phyloP scores from a whole-genome alignment of 805 yeast species.

The Candida palmyrensis region DNA sequence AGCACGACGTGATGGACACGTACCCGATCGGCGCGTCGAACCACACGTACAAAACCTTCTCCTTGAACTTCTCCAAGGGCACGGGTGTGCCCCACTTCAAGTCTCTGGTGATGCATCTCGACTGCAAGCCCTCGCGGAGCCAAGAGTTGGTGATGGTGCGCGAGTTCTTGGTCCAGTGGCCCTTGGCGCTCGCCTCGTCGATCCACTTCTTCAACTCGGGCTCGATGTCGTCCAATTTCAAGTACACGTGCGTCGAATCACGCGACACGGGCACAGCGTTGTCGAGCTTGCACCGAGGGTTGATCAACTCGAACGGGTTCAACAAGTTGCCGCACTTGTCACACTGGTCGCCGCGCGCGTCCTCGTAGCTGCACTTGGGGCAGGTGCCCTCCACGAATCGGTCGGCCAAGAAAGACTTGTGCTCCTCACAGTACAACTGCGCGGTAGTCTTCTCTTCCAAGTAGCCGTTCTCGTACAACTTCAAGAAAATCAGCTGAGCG shows the following conservation, averaged over 20 bases:
- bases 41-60: conserved; percentile 97
- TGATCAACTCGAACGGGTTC: conserved; percentile 87
- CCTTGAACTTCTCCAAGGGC: conserved; percentile 78
- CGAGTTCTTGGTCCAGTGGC: conserved; percentile 90
- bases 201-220: conserved; percentile 71
- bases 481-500: conserved; percentile 86
- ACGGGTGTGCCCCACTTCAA: conserved; percentile 98
- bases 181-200: conserved; percentile 57
- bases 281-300: conserved; percentile 95
- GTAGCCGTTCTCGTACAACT: conserved; percentile 68
- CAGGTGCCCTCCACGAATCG: conserved; percentile 97
- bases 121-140: conserved; percentile 88
- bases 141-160: conserved; percentile 85
- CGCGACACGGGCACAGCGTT: conserved; percentile 73
- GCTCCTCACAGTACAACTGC: conserved; percentile 88
- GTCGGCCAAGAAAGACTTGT: conserved; percentile 90
- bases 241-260: conserved; percentile 80
- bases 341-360: conserved; percentile 99
- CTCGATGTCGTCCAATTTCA: conserved; percentile 81
- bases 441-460: conserved; percentile 84
- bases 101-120: conserved; percentile 97
- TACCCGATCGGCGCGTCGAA: conserved; percentile 98
- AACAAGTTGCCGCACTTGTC: conserved; percentile 89
- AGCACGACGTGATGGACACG: conserved; percentile 92
- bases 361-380: conserved; percentile 91